Evolutionary conservation across 78 protist genomes (phyloP).

Genomic region (Cyanophora paradoxa): DNA sequence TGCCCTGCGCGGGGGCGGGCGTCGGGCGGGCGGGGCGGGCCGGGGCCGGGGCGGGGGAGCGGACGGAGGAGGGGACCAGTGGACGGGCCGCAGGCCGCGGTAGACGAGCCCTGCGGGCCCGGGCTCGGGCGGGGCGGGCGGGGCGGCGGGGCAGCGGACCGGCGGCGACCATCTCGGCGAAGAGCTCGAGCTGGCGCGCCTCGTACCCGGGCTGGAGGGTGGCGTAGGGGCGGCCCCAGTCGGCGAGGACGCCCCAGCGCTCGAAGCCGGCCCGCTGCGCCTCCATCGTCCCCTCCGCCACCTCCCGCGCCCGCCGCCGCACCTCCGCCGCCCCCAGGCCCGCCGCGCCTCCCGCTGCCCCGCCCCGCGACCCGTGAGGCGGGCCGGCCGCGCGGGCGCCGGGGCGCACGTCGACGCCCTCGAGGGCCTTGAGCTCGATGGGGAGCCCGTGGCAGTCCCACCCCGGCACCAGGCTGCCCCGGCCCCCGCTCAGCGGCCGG

Average conservation of each 20-base stretch:
- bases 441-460: constrained; percentile 90
- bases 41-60: constrained; percentile 79
- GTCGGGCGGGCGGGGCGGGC: constrained; percentile 79
- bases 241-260: not conserved
- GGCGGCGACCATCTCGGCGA: constrained; percentile 46
- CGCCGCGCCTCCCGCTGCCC: not conserved
- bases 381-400: not conserved
- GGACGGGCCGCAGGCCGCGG: constrained; percentile 78
- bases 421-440: constrained; percentile 68
- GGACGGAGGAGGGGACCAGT: constrained; percentile 76
- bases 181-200: constrained; percentile 59
- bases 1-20: constrained; percentile 18
- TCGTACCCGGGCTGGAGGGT: constrained; percentile 52
- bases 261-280: not conserved
- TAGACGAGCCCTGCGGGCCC: constrained; percentile 47
- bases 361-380: not conserved
- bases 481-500: not conserved
- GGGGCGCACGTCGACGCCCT: not conserved
- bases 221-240: constrained; percentile 7
- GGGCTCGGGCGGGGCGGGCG: too few relatives aligned
- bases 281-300: not conserved
- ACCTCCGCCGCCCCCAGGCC: too few relatives aligned
- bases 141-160: too few relatives aligned
- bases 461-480: constrained; percentile 41
- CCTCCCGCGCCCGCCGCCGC: not conserved